These are phyloP conservation scores for Irpex rosettiformis DNA, from an alignment of 1,284 basidiomycete species.

Conservation along the genomic window DNA sequence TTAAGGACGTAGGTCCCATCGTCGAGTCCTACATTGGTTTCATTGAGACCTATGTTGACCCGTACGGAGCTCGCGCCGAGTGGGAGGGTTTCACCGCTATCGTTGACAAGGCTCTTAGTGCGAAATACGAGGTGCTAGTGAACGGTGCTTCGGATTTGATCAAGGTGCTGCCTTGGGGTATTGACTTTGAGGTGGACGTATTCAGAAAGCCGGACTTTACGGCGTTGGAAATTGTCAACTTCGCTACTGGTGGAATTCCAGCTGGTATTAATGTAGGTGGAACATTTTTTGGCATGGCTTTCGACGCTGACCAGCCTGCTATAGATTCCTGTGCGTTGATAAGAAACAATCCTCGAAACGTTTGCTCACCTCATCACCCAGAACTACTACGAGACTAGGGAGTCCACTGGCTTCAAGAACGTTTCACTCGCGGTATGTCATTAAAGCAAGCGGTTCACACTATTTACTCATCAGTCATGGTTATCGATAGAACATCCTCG, in stretches of 20 bases:
- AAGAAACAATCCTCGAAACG: background rate
- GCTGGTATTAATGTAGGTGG: slow-evolving; percentile 73
- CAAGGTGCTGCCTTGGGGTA: slow-evolving; percentile 80
- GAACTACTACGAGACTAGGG: slow-evolving; percentile 81
- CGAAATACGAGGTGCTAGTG: slow-evolving; percentile 77
- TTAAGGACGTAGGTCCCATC: slow-evolving; percentile 82
- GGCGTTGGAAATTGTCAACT: slow-evolving; percentile 74
- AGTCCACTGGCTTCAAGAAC: slow-evolving; percentile 80
- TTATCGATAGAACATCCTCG: slow-evolving; percentile 62
- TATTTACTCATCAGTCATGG: background rate
- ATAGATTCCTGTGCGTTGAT: slow-evolving; percentile 59
- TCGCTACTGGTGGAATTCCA: slow-evolving; percentile 81
- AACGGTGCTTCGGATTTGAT: slow-evolving; percentile 72
- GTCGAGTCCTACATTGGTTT: slow-evolving; percentile 83
- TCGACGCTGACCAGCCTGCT: background rate
- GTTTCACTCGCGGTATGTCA: slow-evolving; percentile 66
- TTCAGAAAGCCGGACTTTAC: slow-evolving; percentile 89
- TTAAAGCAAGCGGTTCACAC: background rate
- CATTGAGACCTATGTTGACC: slow-evolving; percentile 75
- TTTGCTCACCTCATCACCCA: slow-evolving; percentile 20
- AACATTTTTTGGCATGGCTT: background rate
- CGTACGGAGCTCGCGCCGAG: slow-evolving; percentile 78
- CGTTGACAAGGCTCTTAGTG: slow-evolving; percentile 78
- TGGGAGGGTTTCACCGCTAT: slow-evolving; percentile 91
- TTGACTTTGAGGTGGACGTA: slow-evolving; percentile 76